Conservation (phyloP, 2,329 filamentous ascomycete genomes). For the Rhynchosporium graminicola region DNA sequence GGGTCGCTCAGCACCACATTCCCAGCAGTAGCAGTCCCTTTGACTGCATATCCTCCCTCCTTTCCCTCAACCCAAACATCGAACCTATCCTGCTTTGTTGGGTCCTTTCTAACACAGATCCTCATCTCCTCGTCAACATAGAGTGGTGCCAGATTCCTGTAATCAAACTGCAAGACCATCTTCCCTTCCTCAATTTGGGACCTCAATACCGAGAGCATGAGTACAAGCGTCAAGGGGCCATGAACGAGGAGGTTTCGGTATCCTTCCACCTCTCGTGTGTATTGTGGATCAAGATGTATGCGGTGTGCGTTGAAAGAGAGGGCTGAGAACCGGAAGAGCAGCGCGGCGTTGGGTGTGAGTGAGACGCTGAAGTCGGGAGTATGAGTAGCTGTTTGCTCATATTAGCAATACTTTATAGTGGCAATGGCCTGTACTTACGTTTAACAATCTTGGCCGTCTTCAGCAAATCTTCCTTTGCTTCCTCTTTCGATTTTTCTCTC, state of each 20-base stretch:
- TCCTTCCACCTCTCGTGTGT: conserved; percentile 70
- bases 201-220: conserved; percentile 71
- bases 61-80: conserved; percentile 67
- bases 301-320: conserved; percentile 90
- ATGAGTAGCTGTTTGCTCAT: conserved; percentile 24
- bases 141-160: conserved; percentile 79
- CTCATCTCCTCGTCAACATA: conserved; percentile 72
- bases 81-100: conserved; percentile 48
- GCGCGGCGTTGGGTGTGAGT: conserved; percentile 64
- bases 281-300: conserved; percentile 80
- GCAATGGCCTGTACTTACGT: conserved; percentile 30
- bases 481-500: conserved; percentile 43
- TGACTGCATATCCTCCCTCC: conserved; percentile 64
- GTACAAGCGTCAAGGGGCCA: conserved; percentile 75
- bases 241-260: conserved; percentile 79
- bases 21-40: conserved; percentile 48
- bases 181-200: conserved; percentile 46
- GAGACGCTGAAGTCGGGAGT: conserved; percentile 55
- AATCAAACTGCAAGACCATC: conserved; percentile 62
- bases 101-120: conserved; percentile 62
- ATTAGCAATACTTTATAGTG: conserved; percentile 17
- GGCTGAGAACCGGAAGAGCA: conserved; percentile 89
- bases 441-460: conserved; percentile 31
- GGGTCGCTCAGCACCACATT: not conserved
- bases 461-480: conserved; percentile 24